Percentiles rank a stretch among this genome's conserved stretches.
Evolutionary conservation across 441 rosid genomes (phyloP).

Genomic region (Erodium moschatum): DNA sequence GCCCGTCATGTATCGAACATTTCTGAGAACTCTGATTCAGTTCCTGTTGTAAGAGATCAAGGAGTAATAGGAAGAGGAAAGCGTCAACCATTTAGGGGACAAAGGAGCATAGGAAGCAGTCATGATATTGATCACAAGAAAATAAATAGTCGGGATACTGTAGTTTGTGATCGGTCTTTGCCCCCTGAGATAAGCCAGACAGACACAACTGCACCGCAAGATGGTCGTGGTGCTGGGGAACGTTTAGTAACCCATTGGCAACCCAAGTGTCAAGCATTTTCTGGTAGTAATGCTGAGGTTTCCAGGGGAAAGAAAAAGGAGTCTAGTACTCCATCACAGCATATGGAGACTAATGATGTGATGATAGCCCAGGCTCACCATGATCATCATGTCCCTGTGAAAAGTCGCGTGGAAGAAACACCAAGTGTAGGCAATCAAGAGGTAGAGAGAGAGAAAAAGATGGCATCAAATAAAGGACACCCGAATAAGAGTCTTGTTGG

Average conservation of each 20-base stretch:
- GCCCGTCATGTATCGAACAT: constrained; percentile 48
- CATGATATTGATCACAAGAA: constrained; percentile 48
- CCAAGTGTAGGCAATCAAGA: constrained; percentile 29
- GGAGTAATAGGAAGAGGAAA: constrained; percentile 43
- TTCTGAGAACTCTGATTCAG: constrained; percentile 35
- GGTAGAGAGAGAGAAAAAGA: constrained; percentile 39
- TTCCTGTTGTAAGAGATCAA: constrained; percentile 44
- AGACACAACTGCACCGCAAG: constrained; percentile 41
- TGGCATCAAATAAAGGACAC: constrained; percentile 25
- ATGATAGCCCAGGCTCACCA: constrained; percentile 19
- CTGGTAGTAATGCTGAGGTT: constrained; percentile 29
- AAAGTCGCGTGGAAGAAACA: constrained; percentile 33
- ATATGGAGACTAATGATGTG: constrained; percentile 29
- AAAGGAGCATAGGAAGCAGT: constrained; percentile 39
- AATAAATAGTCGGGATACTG: constrained; percentile 34
- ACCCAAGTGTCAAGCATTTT: constrained; percentile 46
- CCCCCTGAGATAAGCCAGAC: constrained; percentile 36
- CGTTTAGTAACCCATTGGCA: constrained; percentile 64
- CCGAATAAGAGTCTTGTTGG: constrained; percentile 26
- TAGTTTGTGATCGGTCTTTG: constrained; percentile 30
- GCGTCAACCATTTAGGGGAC: constrained; percentile 49
- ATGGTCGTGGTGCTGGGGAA: constrained; percentile 45
- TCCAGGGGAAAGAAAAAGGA: constrained; percentile 40
- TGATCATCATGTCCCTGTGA: constrained; percentile 26
- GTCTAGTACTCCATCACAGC: constrained; percentile 26